These are phyloP conservation scores for Paracorniculantispora psalliotae DNA, from an alignment of 2,329 filamentous ascomycete genomes.

Conservation along the genomic window DNA sequence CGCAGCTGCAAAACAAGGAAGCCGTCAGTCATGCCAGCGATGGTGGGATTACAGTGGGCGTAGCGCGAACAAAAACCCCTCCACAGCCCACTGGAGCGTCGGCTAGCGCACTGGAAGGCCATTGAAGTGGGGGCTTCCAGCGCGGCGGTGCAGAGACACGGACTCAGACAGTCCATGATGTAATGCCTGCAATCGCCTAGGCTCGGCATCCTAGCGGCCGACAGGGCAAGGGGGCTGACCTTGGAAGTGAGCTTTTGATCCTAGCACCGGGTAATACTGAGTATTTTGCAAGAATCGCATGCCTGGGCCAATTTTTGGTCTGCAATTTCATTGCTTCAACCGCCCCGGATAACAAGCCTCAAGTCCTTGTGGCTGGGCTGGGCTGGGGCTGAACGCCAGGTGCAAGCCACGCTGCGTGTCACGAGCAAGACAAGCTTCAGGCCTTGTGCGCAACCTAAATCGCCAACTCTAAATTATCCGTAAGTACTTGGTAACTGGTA, in stretches of 20 bases:
- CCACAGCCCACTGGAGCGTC: background rate
- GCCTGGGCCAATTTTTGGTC: background rate
- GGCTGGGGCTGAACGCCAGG: background rate
- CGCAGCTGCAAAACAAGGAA: background rate
- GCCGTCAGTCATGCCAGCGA: background rate
- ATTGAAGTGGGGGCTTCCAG: background rate
- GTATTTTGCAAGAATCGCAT: background rate
- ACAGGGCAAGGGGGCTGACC: background rate
- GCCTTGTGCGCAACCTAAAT: no score
- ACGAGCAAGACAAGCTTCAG: background rate
- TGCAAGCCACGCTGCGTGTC: background rate
- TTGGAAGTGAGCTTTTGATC: background rate
- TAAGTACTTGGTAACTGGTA: no score
- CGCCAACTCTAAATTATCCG: no score
- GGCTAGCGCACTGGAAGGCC: background rate
- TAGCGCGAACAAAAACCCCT: background rate
- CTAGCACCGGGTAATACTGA: no score
- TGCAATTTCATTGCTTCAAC: background rate
- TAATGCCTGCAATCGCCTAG: background rate
- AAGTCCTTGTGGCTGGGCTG: background rate
- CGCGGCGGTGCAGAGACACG: background rate
- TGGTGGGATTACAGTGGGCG: background rate
- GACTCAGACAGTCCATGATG: background rate
- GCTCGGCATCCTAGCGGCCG: background rate
- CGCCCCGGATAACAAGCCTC: background rate